Conservation (phyloP, 768 basidiomycete species). For the Dioszegia hungarica region DNA sequence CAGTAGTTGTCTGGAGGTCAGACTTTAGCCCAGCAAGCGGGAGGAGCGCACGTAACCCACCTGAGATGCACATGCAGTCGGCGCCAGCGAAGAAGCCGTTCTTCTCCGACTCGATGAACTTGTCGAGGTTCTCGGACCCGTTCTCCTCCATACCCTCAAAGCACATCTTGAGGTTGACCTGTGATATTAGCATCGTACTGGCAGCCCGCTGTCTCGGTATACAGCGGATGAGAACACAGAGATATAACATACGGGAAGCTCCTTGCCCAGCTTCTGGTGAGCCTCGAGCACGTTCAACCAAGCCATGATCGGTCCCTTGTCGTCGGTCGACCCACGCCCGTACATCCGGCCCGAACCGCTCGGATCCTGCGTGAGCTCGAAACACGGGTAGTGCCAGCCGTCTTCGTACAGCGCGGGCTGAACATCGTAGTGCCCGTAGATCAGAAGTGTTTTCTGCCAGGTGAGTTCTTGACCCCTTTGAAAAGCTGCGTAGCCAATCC, state of each 20-base stretch:
- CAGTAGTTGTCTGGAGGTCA: conserved; percentile 78
- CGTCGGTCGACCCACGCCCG: conserved; percentile 83
- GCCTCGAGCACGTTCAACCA: conserved; percentile 89
- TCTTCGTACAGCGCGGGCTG: conserved; percentile 68
- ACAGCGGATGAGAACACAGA: too few species aligned
- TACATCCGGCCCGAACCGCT: conserved; percentile 61
- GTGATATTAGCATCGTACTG: neutral
- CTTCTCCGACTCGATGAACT: conserved; percentile 72
- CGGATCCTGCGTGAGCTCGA: conserved; percentile 59
- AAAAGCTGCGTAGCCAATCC: too few species aligned
- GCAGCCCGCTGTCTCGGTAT: neutral
- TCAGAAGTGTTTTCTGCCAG: conserved; percentile 70
- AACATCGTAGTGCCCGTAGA: conserved; percentile 95
- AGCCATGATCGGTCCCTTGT: conserved; percentile 82
- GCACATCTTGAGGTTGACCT: conserved; percentile 77
- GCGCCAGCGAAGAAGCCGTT: conserved; percentile 77
- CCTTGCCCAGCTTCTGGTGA: conserved; percentile 61
- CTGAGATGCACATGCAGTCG: conserved; percentile 81
- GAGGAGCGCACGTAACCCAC: conserved; percentile 11
- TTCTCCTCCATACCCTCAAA: conserved; percentile 98
- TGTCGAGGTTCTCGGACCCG: conserved; percentile 84
- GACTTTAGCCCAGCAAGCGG: neutral
- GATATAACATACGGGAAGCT: conserved; percentile 59
- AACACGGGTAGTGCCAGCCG: conserved; percentile 86
- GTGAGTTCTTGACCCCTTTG: conserved; percentile 14